Conservation (phyloP, 2,329 filamentous ascomycete species). For the Alternaria metachromatica region DNA sequence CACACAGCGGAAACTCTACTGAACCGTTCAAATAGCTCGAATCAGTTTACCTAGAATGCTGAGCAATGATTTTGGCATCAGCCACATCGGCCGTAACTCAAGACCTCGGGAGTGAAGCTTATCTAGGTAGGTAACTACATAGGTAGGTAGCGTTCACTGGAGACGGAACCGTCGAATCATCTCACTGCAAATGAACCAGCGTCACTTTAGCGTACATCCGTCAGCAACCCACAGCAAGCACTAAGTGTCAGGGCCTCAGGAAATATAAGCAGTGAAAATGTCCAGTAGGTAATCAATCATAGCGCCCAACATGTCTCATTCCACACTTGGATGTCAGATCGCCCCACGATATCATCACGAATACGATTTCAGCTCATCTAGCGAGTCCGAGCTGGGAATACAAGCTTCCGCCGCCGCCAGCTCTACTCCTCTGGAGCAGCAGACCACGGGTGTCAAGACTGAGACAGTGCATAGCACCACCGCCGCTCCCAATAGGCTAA, state of each 20-base stretch:
- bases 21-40: neutral
- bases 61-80: neutral
- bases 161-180: neutral
- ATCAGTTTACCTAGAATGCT: neutral
- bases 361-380: slow-evolving; percentile 20
- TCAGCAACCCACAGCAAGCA: neutral
- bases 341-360: slow-evolving; percentile 32
- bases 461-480: slow-evolving; percentile 26
- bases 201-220: neutral
- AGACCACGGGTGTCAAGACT: slow-evolving; percentile 27
- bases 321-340: slow-evolving; percentile 36
- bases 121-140: neutral
- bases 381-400: slow-evolving; percentile 14
- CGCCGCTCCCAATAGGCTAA: slow-evolving; percentile 14
- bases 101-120: neutral
- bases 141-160: neutral
- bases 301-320: slow-evolving; percentile 19
- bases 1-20: neutral
- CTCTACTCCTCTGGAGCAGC: neutral
- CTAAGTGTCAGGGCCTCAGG: neutral
- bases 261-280: neutral
- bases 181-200: neutral
- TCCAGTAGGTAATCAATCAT: neutral
- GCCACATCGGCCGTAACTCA: neutral
- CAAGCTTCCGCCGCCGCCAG: neutral